Evolutionary conservation across 257 asterid genomes (phyloP).

Genomic region (Nicotiana otophora): DNA sequence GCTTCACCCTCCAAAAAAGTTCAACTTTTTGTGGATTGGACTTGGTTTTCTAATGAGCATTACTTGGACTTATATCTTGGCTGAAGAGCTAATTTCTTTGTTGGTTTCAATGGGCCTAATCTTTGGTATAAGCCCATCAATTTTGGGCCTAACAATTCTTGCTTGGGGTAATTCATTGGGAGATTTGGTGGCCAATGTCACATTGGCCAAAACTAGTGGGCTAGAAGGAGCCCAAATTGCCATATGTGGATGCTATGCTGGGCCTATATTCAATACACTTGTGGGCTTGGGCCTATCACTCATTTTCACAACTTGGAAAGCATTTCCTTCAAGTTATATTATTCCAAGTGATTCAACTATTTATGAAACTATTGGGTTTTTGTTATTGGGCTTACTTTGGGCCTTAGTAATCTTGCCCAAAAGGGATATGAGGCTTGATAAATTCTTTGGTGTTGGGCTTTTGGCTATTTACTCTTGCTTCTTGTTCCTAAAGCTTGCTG

Average conservation of each 20-base stretch:
- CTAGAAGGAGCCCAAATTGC: conserved; percentile 70
- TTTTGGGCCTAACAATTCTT: conserved; percentile 71
- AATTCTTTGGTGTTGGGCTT: conserved; percentile 55
- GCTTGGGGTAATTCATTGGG: conserved; percentile 91
- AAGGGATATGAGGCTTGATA: conserved; percentile 53
- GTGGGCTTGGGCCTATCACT: conserved; percentile 76
- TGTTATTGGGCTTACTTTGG: conserved; percentile 69
- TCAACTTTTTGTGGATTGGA: conserved; percentile 46
- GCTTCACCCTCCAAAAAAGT: conserved; percentile 48
- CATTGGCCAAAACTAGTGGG: conserved; percentile 48
- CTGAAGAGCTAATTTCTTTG: conserved; percentile 56
- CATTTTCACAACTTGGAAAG: conserved; percentile 46
- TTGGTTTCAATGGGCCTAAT: conserved; percentile 54
- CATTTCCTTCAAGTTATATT: conserved; percentile 38
- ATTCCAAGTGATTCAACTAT: conserved; percentile 41
- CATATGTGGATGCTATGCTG: conserved; percentile 78
- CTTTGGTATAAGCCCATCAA: conserved; percentile 54
- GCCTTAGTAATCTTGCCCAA: conserved; percentile 64
- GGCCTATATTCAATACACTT: conserved; percentile 67
- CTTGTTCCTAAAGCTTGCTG: conserved; percentile 6
- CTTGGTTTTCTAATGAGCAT: conserved; percentile 72
- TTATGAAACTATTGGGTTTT: conserved; percentile 65
- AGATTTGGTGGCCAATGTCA: conserved; percentile 57
- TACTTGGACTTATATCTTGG: conserved; percentile 64
- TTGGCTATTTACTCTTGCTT: conserved; percentile 49